These are phyloP conservation scores for Exophiala sideris DNA, from an alignment of 2,329 filamentous ascomycete genomes.

Conservation along the genomic window DNA sequence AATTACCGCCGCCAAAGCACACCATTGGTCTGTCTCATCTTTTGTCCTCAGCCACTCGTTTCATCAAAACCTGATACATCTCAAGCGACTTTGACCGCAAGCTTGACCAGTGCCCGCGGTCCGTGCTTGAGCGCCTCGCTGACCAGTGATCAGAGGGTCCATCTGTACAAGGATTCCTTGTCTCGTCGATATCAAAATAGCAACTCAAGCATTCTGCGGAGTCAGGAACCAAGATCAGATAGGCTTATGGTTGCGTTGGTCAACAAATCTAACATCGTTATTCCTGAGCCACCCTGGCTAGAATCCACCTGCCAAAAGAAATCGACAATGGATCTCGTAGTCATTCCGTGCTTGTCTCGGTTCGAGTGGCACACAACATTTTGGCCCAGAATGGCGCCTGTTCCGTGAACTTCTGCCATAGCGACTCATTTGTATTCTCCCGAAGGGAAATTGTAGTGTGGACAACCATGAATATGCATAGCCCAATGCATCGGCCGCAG, in stretches of 20 bases:
- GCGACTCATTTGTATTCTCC: background rate
- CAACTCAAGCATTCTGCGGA: conserved; percentile 8
- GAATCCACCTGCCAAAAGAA: conserved; percentile 4
- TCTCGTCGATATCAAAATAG: conserved; percentile 21
- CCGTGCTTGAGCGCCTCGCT: conserved; percentile 19
- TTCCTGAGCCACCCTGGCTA: background rate
- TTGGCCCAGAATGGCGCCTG: background rate
- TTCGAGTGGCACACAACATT: conserved; percentile 1
- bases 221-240: conserved; percentile 1
- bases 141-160: conserved; percentile 6
- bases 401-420: background rate
- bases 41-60: conserved; percentile 28
- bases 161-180: background rate
- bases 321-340: conserved; percentile 1
- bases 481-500: conserved; percentile 12
- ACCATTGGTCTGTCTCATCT: conserved; percentile 18
- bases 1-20: conserved; percentile 15
- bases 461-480: background rate
- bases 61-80: conserved; percentile 21
- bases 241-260: background rate
- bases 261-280: background rate
- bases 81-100: conserved; percentile 4
- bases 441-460: background rate
- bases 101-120: conserved; percentile 8
- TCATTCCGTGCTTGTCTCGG: conserved; percentile 8